A percentile compares a stretch with the other conserved stretches of the same genome.
These are phyloP conservation scores for Tolypocladium paradoxum DNA, from an alignment of 2,329 filamentous ascomycete genomes.

Conservation along the genomic window DNA sequence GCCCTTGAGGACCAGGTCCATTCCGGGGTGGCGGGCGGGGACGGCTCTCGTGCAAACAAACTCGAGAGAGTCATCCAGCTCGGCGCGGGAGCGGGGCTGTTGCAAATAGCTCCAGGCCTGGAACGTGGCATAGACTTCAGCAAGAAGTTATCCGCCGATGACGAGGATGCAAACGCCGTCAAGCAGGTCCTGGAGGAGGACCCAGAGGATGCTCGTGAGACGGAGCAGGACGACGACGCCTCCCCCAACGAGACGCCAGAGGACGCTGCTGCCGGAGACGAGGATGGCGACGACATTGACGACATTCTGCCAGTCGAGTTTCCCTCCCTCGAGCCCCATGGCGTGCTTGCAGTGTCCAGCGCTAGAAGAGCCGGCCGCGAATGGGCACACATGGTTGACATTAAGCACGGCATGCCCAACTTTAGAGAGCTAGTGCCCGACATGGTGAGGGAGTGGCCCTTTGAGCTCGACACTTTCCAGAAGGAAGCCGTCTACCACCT, in stretches of 20 bases:
- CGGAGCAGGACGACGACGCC: conserved; percentile 17
- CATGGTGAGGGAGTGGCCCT: conserved; percentile 93
- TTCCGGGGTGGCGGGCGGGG: conserved; percentile 33
- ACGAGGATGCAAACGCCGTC: conserved; percentile 58
- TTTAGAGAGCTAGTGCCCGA: conserved; percentile 89
- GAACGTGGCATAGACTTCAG: conserved; percentile 64
- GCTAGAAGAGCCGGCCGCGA: conserved; percentile 68
- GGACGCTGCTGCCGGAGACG: conserved; percentile 22
- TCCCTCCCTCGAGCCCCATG: conserved; percentile 76
- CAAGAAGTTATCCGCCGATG: conserved; percentile 42
- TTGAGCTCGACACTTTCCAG: conserved; percentile 95
- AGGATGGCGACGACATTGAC: conserved; percentile 61
- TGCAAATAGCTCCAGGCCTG: conserved; percentile 77
- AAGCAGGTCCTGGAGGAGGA: conserved; percentile 49
- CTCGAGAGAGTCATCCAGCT: conserved; percentile 84
- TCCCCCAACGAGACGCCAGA: conserved; percentile 11
- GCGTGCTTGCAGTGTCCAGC: conserved; percentile 60
- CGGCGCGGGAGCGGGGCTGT: conserved; percentile 61
- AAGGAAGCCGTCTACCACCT: conserved; percentile 98
- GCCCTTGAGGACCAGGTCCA: conserved; percentile 69
- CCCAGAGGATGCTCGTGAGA: conserved; percentile 27
- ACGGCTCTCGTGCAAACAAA: conserved; percentile 37
- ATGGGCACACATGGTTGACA: conserved; percentile 98
- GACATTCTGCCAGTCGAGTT: conserved; percentile 85
- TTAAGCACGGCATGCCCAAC: conserved; percentile 87